Evolutionary conservation across 371 early-diverging fungal species (phyloP).

Genomic region (Mortierella sp.): DNA sequence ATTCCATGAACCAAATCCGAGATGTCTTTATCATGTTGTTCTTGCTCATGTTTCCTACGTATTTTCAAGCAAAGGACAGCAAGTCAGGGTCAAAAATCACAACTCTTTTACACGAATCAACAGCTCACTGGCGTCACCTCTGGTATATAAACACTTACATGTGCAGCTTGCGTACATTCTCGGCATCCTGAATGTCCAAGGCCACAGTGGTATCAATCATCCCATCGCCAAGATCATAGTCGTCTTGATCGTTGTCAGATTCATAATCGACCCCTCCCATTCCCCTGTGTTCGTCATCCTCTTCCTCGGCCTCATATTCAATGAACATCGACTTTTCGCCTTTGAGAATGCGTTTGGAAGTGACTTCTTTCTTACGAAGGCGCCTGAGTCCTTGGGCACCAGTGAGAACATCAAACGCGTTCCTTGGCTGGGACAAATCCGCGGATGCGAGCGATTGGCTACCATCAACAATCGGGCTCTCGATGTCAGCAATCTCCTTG

Average conservation of each 20-base stretch:
- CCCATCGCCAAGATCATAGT: slow-evolving; percentile 50
- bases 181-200: slow-evolving; percentile 30
- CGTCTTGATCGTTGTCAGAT: slow-evolving; percentile 49
- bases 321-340: slow-evolving; percentile 39
- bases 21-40: slow-evolving; percentile 48
- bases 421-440: slow-evolving; percentile 10
- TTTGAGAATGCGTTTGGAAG: slow-evolving; percentile 21
- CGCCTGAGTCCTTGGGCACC: slow-evolving; percentile 16
- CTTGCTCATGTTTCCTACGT: slow-evolving; percentile 50
- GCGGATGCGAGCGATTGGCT: neutral
- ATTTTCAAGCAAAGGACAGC: no score
- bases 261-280: slow-evolving; percentile 55
- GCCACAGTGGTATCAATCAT: slow-evolving; percentile 38
- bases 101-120: neutral
- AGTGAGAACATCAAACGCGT: slow-evolving; percentile 44
- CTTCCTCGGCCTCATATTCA: slow-evolving; percentile 58
- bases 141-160: slow-evolving; percentile 31
- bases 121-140: no score
- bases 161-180: slow-evolving; percentile 41
- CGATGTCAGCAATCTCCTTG: neutral
- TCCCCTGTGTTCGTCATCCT: slow-evolving; percentile 52
- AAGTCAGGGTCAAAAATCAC: neutral
- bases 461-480: neutral
- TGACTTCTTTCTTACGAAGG: slow-evolving; percentile 25
- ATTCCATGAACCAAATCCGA: slow-evolving; percentile 52